These are phyloP conservation scores for Sporothrix euskadiensis DNA, from an alignment of 2,329 filamentous ascomycete genomes.

Conservation along the genomic window DNA sequence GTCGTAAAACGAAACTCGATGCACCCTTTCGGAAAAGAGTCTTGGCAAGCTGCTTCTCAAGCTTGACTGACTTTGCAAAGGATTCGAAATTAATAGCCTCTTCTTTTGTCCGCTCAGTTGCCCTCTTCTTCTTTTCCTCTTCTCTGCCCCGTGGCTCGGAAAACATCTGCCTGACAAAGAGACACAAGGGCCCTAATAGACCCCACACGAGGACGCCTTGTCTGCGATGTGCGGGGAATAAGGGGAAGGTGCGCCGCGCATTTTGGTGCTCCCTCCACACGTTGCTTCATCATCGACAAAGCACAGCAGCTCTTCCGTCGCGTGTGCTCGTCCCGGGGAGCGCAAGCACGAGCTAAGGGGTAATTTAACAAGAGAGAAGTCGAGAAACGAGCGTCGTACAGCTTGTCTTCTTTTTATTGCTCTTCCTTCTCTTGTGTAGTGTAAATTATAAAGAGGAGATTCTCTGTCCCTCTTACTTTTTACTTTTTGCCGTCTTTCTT, in stretches of 20 bases:
- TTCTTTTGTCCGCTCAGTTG: not conserved
- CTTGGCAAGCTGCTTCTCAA: not conserved
- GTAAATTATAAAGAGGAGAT: conserved; percentile 3
- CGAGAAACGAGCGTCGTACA: not conserved
- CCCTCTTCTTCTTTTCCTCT: not conserved
- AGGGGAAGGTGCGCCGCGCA: not conserved
- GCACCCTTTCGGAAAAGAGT: not conserved
- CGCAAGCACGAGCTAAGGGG: not conserved
- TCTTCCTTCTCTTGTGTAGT: not conserved
- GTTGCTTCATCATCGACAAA: not conserved
- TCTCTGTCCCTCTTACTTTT: not conserved
- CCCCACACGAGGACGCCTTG: not conserved
- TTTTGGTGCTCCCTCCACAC: not conserved
- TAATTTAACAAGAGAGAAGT: not conserved
- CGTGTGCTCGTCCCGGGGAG: not conserved
- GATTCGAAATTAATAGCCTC: not conserved
- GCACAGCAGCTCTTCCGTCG: conserved; percentile 13
- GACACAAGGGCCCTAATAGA: not conserved
- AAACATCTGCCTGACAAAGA: conserved; percentile 24
- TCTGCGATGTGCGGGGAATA: conserved; percentile 17
- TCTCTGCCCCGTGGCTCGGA: conserved; percentile 8
- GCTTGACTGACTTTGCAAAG: not conserved
- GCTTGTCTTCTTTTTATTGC: not conserved
- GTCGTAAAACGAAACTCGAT: not conserved
- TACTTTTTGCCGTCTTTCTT: not conserved